These are phyloP conservation scores for Cryphonectria nitschkei DNA, from an alignment of 2,329 filamentous ascomycete genomes.

Conservation along the genomic window DNA sequence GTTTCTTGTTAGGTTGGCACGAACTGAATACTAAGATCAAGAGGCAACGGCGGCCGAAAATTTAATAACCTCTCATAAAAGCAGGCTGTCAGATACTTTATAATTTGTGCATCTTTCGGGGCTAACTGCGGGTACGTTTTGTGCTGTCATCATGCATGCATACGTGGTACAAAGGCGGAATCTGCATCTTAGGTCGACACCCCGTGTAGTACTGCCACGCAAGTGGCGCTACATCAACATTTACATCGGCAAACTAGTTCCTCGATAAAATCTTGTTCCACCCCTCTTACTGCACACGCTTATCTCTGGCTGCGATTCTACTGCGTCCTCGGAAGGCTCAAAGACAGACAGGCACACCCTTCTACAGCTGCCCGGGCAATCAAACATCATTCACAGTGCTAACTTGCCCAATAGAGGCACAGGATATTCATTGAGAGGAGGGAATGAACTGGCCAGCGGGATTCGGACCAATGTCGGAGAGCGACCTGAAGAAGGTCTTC, in stretches of 20 bases:
- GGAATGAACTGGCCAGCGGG: not conserved
- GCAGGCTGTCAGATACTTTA: too few relatives aligned
- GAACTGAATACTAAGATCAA: not conserved
- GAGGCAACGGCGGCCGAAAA: not conserved
- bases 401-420: not conserved
- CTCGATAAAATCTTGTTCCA: not conserved
- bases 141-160: too few relatives aligned
- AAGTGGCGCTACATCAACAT: too few relatives aligned
- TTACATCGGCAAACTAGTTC: too few relatives aligned
- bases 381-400: not conserved
- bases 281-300: not conserved
- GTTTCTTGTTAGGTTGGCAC: not conserved
- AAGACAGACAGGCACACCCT: not conserved
- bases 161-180: too few relatives aligned
- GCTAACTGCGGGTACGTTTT: not conserved
- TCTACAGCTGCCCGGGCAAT: not conserved
- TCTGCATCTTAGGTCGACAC: too few relatives aligned
- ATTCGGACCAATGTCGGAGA: not conserved
- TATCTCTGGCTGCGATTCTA: not conserved
- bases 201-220: too few relatives aligned
- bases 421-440: not conserved
- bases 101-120: not conserved
- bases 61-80: not conserved
- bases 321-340: not conserved
- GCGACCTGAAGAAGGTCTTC: not conserved